These are phyloP conservation scores for Citrus medica DNA, from an alignment of 345 rosid genomes.

Conservation along the genomic window DNA sequence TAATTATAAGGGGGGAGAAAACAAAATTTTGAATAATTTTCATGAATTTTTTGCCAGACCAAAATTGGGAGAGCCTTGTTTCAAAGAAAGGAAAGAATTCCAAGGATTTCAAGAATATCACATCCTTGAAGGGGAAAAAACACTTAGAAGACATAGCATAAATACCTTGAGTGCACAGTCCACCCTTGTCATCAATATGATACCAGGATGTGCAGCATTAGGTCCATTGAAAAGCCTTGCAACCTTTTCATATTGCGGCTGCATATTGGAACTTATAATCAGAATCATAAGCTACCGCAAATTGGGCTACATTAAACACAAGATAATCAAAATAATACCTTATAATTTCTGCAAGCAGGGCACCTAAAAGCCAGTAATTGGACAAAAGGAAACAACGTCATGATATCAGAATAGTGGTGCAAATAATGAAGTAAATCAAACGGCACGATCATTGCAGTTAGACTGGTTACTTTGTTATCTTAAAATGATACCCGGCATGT, in stretches of 20 bases:
- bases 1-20: not conserved
- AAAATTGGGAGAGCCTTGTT: not conserved
- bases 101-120: not conserved
- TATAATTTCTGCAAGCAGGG: conserved; percentile 98
- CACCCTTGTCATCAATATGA: conserved; percentile 79
- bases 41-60: not conserved
- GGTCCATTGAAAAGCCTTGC: conserved; percentile 93
- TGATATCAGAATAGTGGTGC: not conserved
- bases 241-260: conserved; percentile 95
- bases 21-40: not conserved
- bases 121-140: not conserved
- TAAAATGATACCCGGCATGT: not conserved
- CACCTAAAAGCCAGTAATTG: conserved; percentile 60
- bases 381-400: conserved; percentile 14
- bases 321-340: conserved; percentile 45
- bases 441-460: not conserved
- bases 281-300: conserved; percentile 8
- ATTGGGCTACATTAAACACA: conserved; percentile 5
- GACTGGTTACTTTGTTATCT: not conserved
- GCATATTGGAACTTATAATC: conserved; percentile 31
- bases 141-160: conserved; percentile 3
- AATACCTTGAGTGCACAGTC: conserved; percentile 90
- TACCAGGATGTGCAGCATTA: conserved; percentile 80
- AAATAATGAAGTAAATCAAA: not conserved
- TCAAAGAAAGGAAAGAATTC: not conserved